These are phyloP conservation scores for Ophiostoma piceae DNA, from an alignment of 2,329 filamentous ascomycete genomes.

Conservation along the genomic window DNA sequence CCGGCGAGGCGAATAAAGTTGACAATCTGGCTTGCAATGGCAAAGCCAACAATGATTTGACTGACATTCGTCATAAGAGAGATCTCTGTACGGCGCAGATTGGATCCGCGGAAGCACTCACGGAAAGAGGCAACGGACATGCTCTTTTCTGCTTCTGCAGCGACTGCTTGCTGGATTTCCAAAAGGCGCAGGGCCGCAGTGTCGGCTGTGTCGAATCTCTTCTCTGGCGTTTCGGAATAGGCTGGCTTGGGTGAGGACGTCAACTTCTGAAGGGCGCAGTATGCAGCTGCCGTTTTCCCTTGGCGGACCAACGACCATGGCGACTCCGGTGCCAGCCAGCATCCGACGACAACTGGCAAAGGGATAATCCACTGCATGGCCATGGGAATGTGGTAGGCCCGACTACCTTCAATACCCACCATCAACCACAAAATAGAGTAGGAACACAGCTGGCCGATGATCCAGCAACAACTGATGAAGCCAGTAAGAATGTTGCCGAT, in stretches of 20 bases:
- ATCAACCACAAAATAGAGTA: slow-evolving; percentile 27
- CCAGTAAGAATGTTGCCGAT: slow-evolving; percentile 26
- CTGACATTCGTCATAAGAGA: slow-evolving; percentile 37
- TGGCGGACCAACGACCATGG: slow-evolving; percentile 36
- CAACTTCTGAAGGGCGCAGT: slow-evolving; percentile 21
- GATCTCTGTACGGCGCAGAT: slow-evolving; percentile 51
- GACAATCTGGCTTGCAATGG: slow-evolving; percentile 35
- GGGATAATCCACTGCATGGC: slow-evolving; percentile 27
- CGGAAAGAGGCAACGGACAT: slow-evolving; percentile 45
- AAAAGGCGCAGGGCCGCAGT: slow-evolving; percentile 37
- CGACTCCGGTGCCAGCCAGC: slow-evolving; percentile 26
- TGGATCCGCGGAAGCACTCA: slow-evolving; percentile 47
- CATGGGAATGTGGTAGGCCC: slow-evolving; percentile 28
- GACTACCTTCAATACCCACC: slow-evolving; percentile 21
- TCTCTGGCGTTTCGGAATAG: not conserved
- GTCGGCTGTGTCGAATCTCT: not conserved
- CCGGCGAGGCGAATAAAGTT: slow-evolving; percentile 33
- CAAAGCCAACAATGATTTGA: slow-evolving; percentile 33
- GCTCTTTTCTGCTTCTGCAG: slow-evolving; percentile 46
- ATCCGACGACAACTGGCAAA: slow-evolving; percentile 23
- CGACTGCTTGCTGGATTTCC: slow-evolving; percentile 54
- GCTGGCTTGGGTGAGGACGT: slow-evolving; percentile 6
- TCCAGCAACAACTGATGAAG: slow-evolving; percentile 29
- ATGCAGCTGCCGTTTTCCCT: slow-evolving; percentile 30
- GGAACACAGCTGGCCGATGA: slow-evolving; percentile 25